Evolutionary conservation across 2,329 filamentous ascomycete species (phyloP).

Genomic region (Claviceps sp.): DNA sequence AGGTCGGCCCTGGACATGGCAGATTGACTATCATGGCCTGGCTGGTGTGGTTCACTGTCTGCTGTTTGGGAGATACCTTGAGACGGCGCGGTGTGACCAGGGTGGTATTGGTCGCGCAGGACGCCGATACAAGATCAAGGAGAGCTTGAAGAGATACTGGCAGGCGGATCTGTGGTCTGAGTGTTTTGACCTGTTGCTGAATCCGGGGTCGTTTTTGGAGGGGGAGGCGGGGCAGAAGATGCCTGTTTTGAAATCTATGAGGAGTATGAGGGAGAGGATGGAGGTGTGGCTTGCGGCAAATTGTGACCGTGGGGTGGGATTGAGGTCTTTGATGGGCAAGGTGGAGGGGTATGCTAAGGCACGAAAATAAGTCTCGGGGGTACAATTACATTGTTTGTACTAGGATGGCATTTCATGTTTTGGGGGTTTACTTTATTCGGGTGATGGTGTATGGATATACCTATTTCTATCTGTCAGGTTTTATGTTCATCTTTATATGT

Average conservation of each 20-base stretch:
- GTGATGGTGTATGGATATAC: too few species aligned
- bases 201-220: constrained; percentile 53
- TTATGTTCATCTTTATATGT: too few species aligned
- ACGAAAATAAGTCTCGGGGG: constrained; percentile 13
- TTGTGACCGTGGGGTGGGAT: constrained; percentile 64
- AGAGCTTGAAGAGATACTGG: constrained; percentile 89
- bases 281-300: constrained; percentile 70
- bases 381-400: too few species aligned
- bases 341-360: constrained; percentile 37
- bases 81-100: constrained; percentile 49
- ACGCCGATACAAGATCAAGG: constrained; percentile 66
- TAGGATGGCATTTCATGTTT: not conserved
- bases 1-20: constrained; percentile 88
- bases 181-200: constrained; percentile 74
- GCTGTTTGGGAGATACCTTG: constrained; percentile 90
- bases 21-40: constrained; percentile 90
- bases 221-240: constrained; percentile 52
- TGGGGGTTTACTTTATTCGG: not conserved
- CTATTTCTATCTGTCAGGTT: too few species aligned
- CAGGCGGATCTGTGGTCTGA: constrained; percentile 81
- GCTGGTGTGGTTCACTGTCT: constrained; percentile 80
- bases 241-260: constrained; percentile 62
- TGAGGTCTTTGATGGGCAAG: constrained; percentile 57
- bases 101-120: constrained; percentile 43
- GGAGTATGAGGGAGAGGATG: constrained; percentile 59